Percentiles rank a stretch among this genome's conserved stretches.
These are phyloP conservation scores for Citrus unshiu DNA, from an alignment of 345 rosid species.

Conservation along the genomic window DNA sequence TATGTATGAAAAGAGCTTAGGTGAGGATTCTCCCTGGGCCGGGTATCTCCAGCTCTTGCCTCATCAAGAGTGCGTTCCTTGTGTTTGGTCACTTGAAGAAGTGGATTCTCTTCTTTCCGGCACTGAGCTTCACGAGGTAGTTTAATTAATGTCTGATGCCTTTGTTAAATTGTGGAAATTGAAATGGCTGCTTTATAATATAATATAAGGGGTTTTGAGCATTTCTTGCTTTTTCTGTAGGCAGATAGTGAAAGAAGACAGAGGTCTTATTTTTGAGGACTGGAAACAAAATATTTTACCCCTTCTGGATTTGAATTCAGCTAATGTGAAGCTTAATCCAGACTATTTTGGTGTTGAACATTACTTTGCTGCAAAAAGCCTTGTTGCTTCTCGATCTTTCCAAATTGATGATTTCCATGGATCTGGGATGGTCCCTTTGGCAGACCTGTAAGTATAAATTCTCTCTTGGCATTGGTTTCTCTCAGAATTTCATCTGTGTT, in stretches of 20 bases:
- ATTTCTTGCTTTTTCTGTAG: slow-evolving; percentile 30
- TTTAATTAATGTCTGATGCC: neutral
- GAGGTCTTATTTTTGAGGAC: slow-evolving; percentile 60
- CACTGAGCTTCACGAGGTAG: slow-evolving; percentile 86
- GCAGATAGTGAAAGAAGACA: slow-evolving; percentile 82
- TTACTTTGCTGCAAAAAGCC: slow-evolving; percentile 67
- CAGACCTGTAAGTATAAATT: slow-evolving; percentile 68
- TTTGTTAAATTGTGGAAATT: too few relatives aligned
- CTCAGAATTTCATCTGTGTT: neutral
- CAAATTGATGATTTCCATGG: slow-evolving; percentile 79
- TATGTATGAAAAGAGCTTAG: slow-evolving; percentile 82
- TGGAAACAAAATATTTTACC: slow-evolving; percentile 74
- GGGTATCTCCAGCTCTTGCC: slow-evolving; percentile 77
- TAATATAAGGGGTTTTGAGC: neutral
- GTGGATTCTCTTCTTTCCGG: slow-evolving; percentile 64
- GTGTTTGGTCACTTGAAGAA: slow-evolving; percentile 60
- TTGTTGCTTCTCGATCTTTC: slow-evolving; percentile 75
- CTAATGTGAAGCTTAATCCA: slow-evolving; percentile 21
- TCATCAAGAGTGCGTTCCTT: slow-evolving; percentile 52
- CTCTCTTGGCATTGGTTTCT: neutral
- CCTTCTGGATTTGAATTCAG: slow-evolving; percentile 44
- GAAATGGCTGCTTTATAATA: neutral
- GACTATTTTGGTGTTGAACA: slow-evolving; percentile 51
- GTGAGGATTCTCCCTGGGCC: slow-evolving; percentile 67
- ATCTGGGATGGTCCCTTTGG: slow-evolving; percentile 88